These are phyloP conservation scores for Ustanciosporium gigantosporum DNA, from an alignment of 1,284 basidiomycete species.

Conservation along the genomic window DNA sequence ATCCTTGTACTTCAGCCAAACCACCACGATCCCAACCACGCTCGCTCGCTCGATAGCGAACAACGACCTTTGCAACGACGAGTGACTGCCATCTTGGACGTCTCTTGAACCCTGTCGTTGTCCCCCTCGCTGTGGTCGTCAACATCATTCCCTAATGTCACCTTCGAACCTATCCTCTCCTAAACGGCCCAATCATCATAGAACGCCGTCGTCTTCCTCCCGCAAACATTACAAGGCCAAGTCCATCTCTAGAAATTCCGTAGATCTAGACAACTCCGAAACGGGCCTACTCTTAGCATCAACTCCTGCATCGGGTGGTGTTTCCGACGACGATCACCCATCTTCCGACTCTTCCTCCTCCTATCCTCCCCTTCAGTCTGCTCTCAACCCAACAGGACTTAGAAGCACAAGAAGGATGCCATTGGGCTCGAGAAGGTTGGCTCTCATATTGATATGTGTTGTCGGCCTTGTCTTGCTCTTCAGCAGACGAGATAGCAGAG, in stretches of 20 bases:
- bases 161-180: too few species aligned
- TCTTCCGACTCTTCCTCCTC: neutral
- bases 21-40: too few species aligned
- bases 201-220: too few species aligned
- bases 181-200: too few species aligned
- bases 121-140: too few species aligned
- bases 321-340: constrained; percentile 18
- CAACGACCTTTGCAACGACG: too few species aligned
- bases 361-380: neutral
- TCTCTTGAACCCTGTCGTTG: too few species aligned
- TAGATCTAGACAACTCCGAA: constrained; percentile 37
- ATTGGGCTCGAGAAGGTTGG: constrained; percentile 25
- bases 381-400: constrained; percentile 6
- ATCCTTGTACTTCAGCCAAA: too few species aligned
- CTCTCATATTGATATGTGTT: constrained; percentile 25
- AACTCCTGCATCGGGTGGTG: constrained; percentile 20
- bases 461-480: constrained; percentile 32
- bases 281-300: constrained; percentile 24
- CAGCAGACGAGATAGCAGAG: constrained; percentile 24
- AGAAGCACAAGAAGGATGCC: constrained; percentile 32
- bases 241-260: constrained; percentile 23
- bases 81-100: too few species aligned
- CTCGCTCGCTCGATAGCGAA: too few species aligned
- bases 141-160: too few species aligned
- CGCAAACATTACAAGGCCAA: constrained; percentile 31